Conservation (phyloP, 305 asterid species). For the Rubia occidens region DNA sequence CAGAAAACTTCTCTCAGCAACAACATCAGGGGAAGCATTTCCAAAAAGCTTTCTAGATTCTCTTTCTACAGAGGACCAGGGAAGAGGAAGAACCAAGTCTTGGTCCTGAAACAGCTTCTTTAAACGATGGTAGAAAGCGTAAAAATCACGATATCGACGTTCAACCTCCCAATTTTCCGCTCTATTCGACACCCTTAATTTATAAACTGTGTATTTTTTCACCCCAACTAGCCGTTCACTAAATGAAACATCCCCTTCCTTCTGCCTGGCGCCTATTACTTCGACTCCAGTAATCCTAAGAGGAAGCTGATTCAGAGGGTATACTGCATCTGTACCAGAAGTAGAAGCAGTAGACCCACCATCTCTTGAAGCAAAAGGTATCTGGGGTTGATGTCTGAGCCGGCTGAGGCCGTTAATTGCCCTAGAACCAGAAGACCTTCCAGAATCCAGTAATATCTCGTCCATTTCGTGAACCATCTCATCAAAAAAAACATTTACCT, state of each 20-base stretch:
- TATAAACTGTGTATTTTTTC: conserved; percentile 66
- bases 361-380: conserved; percentile 60
- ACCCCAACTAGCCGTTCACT: conserved; percentile 84
- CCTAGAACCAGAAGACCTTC: conserved; percentile 43
- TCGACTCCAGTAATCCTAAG: conserved; percentile 56
- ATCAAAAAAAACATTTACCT: conserved; percentile 48
- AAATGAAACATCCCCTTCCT: conserved; percentile 71
- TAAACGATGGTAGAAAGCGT: conserved; percentile 47
- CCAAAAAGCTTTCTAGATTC: conserved; percentile 81
- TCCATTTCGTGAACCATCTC: conserved; percentile 91
- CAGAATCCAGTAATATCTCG: conserved; percentile 76
- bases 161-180: conserved; percentile 73
- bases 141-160: conserved; percentile 81
- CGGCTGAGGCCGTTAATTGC: conserved; percentile 32
- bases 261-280: conserved; percentile 72
- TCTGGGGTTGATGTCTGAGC: conserved; percentile 35
- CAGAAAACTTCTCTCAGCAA: conserved; percentile 71
- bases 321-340: conserved; percentile 51
- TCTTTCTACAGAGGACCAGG: conserved; percentile 68
- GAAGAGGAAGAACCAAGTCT: conserved; percentile 70
- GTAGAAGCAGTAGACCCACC: conserved; percentile 91
- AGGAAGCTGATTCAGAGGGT: conserved; percentile 39
- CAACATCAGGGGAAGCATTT: conserved; percentile 61
- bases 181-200: conserved; percentile 57
- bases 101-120: conserved; percentile 58